phyloP scores from a whole-genome alignment of 1,139 yeast genomes.

The Hanseniaspora sp. region DNA sequence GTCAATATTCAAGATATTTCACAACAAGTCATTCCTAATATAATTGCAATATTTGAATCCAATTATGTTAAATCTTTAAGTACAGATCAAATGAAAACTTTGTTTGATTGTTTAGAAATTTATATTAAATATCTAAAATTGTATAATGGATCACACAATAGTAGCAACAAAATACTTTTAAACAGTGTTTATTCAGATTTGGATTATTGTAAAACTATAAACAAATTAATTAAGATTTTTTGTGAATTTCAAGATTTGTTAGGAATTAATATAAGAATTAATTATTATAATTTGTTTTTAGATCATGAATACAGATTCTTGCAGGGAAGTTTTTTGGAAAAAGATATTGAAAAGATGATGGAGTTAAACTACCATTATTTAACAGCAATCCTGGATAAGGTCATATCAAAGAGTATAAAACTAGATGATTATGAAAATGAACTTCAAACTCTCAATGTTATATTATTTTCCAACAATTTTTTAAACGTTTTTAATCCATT shows the following conservation, averaged over 20 bases:
- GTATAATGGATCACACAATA: background rate
- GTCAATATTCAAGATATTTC: background rate
- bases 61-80: background rate
- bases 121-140: background rate
- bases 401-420: background rate
- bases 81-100: background rate
- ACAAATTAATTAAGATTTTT: background rate
- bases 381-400: background rate
- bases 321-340: background rate
- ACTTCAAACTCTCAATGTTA: background rate
- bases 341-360: background rate
- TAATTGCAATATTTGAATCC: background rate
- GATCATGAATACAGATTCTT: background rate
- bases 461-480: background rate
- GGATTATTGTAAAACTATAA: conserved; percentile 3
- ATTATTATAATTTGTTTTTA: background rate
- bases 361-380: background rate
- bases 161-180: background rate
- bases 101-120: background rate
- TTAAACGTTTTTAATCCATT: background rate
- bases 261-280: background rate
- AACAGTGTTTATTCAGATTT: background rate
- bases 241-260: background rate
- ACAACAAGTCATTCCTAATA: background rate
- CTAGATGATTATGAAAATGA: background rate